Base-by-base conservation (phyloP, 176 grass and related monocot species). In the Ananas comosus region DNA sequence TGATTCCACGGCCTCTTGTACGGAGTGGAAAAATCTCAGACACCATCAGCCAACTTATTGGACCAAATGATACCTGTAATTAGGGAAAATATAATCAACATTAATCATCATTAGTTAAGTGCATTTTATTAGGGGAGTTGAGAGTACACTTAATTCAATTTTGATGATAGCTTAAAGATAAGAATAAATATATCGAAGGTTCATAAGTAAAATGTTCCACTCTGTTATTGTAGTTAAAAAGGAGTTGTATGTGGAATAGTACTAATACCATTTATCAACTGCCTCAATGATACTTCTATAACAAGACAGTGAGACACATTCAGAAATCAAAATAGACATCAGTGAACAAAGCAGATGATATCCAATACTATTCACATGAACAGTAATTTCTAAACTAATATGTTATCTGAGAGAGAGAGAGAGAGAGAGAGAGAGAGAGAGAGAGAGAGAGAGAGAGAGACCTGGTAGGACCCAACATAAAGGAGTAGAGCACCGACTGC, bases 11-110 rank as follows among this genome's bases (percentile, higher is more conserved):
- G 9, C 94, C 94, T 83, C 94, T 92, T 75, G 94, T 92, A 29
- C 94, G 86, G 49, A 92, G 81, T 9, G 94, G 94, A 76, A 97
- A 97, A 65, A 97, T 90, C 80, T 97, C 94, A n/a, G 94, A 97
- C 13, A 92, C 94, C 89, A 97, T 92, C 63, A 97, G 72, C 94
- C 89, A 92, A 74, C 89, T 97, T 77, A 97, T 97, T 64, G 94
- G 94, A 63, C 94, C 94, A 82, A 97, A 97, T 0, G 89, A 92
- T 63, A 97, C 77, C 94, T 97, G 69, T 81, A 90, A 12, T 69
- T 11, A 65, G 33, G 33, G 33, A 64, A 47, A 65, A 42, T 10
- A 29, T 12, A 51, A 14, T 18, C 13, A 74, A 18, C 33, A 74
- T 33, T 4, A 53, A 80, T 1, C 16, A 13, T 51, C 21, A 19